Evolutionary conservation across 2,329 filamentous ascomycete species (phyloP), one percentile per base, ranked within the genome.

Genomic region (Endoconidiophora polonica): DNA sequence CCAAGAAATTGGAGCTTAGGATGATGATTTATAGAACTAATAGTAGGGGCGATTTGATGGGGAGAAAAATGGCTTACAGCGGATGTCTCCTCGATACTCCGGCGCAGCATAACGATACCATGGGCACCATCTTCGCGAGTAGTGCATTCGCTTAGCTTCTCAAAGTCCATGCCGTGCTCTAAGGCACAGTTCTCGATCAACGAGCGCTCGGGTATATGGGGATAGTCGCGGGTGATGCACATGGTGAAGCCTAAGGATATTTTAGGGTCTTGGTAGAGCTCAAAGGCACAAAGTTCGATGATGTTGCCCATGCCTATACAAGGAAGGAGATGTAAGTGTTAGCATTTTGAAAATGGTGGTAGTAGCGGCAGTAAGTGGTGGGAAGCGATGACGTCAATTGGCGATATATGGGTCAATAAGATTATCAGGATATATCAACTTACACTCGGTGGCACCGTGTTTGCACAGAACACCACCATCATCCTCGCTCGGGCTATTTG

Each of bases 181-280:
- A 94, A 70, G 2, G 91, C 86, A 62, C 91, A 98, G 61, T 86
- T 79, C 61, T 93, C 75, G 39, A 95, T 74, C 16, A 95, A 73
- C n/a, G 73, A 71, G 46, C 81, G 76, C 33, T 84, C 71, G 2
- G 91, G 90, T 33, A 98, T 94, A 5, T 79, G 65, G 20, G 70
- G 50, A 64, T 88, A 98, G 54, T 87, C 76, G 55, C 73, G 74
- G 20, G 81, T 79, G 52, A 98, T 67, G 67, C 91, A 98, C 74
- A 93, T 91, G 52, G 86, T 81, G 66, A 96, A 98, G 54, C 90
- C 90, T 20, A 98, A 78, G 59, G 83, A 88, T 56, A 81, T 84
- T 65, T 94, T 91, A 29, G 85, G 84, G 56, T 88, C 79, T 26
- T 85, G 83, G 60, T 91, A 91, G 29, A 91, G 73, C 55, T 82